A percentile compares a stretch with the other conserved stretches of the same genome.
These are phyloP conservation scores for Hylodesmum podocarpum DNA, from an alignment of 306 rosid genomes.

Conservation along the genomic window DNA sequence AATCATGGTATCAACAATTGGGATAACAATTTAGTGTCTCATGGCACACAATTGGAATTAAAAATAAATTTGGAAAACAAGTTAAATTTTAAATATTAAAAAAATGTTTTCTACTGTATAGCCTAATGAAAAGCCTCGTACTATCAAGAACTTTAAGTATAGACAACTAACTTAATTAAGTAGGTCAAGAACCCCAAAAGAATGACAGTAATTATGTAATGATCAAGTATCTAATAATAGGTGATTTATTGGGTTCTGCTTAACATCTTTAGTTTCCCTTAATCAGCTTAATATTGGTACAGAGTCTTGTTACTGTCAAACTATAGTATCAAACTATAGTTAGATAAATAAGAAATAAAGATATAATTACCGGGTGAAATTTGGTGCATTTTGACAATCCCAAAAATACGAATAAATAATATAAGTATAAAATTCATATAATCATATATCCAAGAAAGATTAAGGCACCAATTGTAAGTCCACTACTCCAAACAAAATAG, in stretches of 20 bases:
- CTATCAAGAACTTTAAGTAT: slow-evolving; percentile 21
- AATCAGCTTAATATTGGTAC: background rate
- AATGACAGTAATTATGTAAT: background rate
- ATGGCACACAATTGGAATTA: background rate
- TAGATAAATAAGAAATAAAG: background rate
- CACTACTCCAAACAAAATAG: too few relatives aligned
- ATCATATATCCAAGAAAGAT: too few relatives aligned
- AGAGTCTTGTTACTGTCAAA: background rate
- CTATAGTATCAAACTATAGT: background rate
- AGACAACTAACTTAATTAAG: background rate
- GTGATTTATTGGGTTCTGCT: background rate
- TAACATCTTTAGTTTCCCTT: background rate
- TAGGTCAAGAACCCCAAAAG: background rate
- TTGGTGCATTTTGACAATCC: too few relatives aligned
- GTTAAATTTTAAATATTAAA: background rate
- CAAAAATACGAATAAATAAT: too few relatives aligned
- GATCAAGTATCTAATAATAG: background rate
- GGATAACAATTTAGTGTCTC: background rate
- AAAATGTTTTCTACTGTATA: slow-evolving; percentile 83
- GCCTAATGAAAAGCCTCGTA: slow-evolving; percentile 88
- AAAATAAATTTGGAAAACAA: background rate
- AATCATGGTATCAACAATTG: background rate
- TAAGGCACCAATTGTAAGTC: too few relatives aligned
- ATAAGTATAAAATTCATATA: too few relatives aligned
- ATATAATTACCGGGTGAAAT: too few relatives aligned